phyloP scores from a whole-genome alignment of 306 rosid species.

The Spatholobus suberectus region DNA sequence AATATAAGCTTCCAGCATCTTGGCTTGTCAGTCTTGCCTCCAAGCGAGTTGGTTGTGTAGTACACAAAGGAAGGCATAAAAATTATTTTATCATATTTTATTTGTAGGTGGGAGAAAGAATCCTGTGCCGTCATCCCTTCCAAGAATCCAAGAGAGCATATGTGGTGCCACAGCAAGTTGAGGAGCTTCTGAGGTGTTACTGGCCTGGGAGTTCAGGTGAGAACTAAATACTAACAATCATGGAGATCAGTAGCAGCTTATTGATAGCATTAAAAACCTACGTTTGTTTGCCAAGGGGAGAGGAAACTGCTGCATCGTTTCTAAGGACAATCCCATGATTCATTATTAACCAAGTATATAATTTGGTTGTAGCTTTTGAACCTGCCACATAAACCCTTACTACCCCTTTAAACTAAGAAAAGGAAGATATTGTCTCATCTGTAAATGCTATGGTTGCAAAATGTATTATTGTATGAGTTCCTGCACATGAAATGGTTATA shows the following conservation, averaged over 20 bases:
- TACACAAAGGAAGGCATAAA: constrained; percentile 11
- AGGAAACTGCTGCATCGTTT: constrained; percentile 8
- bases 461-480: constrained; percentile 14
- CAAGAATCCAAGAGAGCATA: constrained; percentile 98
- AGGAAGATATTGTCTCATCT: not conserved
- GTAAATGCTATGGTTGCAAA: constrained; percentile 12
- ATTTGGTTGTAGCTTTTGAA: constrained; percentile 11
- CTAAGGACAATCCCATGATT: not conserved
- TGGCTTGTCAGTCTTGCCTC: constrained; percentile 7
- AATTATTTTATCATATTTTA: constrained; percentile 29
- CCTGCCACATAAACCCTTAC: not conserved
- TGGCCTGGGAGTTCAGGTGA: constrained; percentile 88
- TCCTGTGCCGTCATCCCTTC: constrained; percentile 95
- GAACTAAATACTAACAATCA: constrained; percentile 28
- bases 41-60: constrained; percentile 12
- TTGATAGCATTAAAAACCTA: constrained; percentile 11
- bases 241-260: constrained; percentile 15
- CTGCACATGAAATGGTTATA: not conserved
- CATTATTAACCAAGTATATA: not conserved
- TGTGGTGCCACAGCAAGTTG: constrained; percentile 94
- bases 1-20: constrained; percentile 16
- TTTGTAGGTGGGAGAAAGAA: constrained; percentile 88
- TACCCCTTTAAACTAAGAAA: not conserved
- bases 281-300: constrained; percentile 7
- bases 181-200: constrained; percentile 92